phyloP scores from a whole-genome alignment of 169 alveolate genomes.

The Amoebophrya sp. region DNA sequence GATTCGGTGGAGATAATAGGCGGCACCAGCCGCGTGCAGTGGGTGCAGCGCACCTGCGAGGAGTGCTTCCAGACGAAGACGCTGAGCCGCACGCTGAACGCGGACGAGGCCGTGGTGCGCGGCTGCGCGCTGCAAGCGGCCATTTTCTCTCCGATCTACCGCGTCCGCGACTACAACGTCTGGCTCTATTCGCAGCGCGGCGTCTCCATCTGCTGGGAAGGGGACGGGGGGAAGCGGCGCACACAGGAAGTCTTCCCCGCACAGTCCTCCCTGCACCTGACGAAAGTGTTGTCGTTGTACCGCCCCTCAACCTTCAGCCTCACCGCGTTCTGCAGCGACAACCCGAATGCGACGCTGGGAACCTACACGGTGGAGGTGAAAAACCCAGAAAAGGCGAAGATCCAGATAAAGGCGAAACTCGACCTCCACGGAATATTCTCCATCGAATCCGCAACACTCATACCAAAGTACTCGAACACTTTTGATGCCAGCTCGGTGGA shows the following conservation, averaged over 20 bases:
- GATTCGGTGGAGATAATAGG: conserved; percentile 87
- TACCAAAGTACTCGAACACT: no score
- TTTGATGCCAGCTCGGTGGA: no score
- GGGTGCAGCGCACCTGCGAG: conserved; percentile 63
- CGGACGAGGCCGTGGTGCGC: conserved; percentile 89
- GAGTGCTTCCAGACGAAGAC: conserved; percentile 52
- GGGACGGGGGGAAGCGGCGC: not conserved
- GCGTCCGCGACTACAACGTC: conserved; percentile 9
- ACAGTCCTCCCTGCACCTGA: not conserved
- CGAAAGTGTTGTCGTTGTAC: not conserved
- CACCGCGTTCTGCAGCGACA: not conserved
- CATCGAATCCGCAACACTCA: conserved; percentile 7
- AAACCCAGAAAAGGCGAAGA: conserved; percentile 21
- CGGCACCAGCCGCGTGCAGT: conserved; percentile 86
- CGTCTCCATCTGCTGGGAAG: not conserved
- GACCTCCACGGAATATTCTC: conserved; percentile 30
- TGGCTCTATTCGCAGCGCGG: not conserved
- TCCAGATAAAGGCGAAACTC: conserved; percentile 30
- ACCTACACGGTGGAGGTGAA: not conserved
- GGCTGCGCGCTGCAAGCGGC: conserved; percentile 83
- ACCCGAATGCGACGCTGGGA: not conserved
- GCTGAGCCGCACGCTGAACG: conserved; percentile 75
- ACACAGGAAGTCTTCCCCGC: not conserved
- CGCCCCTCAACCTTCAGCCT: not conserved
- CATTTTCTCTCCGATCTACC: not conserved